phyloP scores from a whole-genome alignment of 2,329 filamentous ascomycete species.

The Colletotrichum australisinense region DNA sequence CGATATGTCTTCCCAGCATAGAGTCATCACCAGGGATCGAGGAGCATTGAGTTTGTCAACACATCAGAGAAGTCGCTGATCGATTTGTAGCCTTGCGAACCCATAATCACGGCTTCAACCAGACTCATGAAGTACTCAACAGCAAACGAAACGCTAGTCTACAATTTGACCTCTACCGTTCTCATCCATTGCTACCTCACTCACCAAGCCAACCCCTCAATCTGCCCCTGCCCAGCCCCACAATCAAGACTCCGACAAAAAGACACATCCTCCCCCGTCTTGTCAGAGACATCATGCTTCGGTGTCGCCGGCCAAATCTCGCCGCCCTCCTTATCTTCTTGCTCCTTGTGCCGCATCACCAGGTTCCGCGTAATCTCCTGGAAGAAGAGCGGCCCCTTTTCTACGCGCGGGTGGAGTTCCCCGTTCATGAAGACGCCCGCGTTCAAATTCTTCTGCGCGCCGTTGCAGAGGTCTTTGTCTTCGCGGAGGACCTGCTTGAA shows the following conservation, averaged over 20 bases:
- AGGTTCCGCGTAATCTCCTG: slow-evolving; percentile 41
- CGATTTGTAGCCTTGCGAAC: neutral
- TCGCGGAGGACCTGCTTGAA: slow-evolving; percentile 64
- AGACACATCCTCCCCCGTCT: neutral
- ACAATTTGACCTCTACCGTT: neutral
- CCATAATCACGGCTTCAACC: no score
- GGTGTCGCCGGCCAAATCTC: slow-evolving; percentile 47
- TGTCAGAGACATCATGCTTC: slow-evolving; percentile 19
- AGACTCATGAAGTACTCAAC: neutral
- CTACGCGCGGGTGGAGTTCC: slow-evolving; percentile 61
- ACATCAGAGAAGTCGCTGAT: neutral
- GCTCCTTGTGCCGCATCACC: slow-evolving; percentile 41
- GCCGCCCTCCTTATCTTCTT: slow-evolving; percentile 38
- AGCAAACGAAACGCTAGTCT: neutral
- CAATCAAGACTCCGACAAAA: neutral
- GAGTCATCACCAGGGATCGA: neutral
- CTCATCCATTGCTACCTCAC: fast-evolving
- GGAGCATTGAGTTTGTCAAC: neutral
- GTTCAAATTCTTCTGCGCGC: slow-evolving; percentile 61
- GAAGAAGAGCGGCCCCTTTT: slow-evolving; percentile 62
- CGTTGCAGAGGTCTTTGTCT: slow-evolving; percentile 62
- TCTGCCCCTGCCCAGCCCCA: neutral
- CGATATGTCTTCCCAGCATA: neutral
- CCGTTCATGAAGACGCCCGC: slow-evolving; percentile 62
- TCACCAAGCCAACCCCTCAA: neutral